Base-by-base conservation (phyloP, 768 basidiomycete genomes). In the Hygrophorus pudorinus region DNA sequence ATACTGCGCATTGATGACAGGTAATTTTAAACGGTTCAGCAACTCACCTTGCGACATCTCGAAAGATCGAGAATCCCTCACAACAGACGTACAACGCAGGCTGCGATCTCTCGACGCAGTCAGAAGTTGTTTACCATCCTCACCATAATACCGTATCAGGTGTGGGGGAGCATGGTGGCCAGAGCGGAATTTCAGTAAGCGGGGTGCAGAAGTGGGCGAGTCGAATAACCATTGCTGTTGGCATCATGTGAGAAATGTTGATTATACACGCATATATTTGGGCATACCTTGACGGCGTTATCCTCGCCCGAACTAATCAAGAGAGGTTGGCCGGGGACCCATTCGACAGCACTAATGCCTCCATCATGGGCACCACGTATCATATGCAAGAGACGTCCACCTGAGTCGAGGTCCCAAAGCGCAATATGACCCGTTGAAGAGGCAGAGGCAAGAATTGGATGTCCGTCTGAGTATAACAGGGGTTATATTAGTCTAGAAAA, bases 151-250 rank as follows among this genome's bases (percentile, higher is more conserved):
- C 44, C 93, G 75, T 39, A 99, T 89, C 14, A 92, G 70, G 57
- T 92, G 84, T 0, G 92, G 92, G 13, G 96, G 91, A 1, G 79
- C 73, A 51, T 85, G 85, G 55, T 99, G 96, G 29, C 96, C 96
- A 0, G 89, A 84, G 37, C 96, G 78, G 60, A 78, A 89, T 67
- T 97, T 98, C 18, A 97, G 73, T 9, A 98, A 67, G 44, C 89
- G 76, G 1, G 96, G 94, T 17, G 86, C 68, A 1, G 84, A 70
- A 0, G 86, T 85, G 0, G 91, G 89, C 0, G 92, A 87, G 56
- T 98, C 96, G 54, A 94, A 93, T 16, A 94, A 59, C 93, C 94
- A 98, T 92, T 99, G 93, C 93, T 97, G 55, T 28, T 47, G 33
- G 43, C 32, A 12, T 39, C 57, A 39, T 47, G 44, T 49, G 18